Evolutionary conservation across 768 basidiomycete species (phyloP).

Genomic region (Russula dissimulans): DNA sequence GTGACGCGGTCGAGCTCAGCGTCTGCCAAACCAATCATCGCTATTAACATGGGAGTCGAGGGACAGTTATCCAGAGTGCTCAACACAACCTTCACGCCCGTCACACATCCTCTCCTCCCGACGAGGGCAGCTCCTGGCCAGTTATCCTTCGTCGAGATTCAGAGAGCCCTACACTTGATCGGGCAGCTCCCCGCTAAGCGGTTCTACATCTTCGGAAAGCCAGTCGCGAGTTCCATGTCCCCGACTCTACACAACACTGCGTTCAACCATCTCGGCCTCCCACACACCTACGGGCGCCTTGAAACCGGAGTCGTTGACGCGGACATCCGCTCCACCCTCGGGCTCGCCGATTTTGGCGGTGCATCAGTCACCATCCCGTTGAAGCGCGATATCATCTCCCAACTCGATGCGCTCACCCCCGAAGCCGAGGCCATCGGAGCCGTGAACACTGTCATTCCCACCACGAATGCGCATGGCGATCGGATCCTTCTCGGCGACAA

Average conservation of each 20-base stretch:
- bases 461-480: constrained; percentile 31
- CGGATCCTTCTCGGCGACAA: constrained; percentile 79
- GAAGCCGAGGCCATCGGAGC: constrained; percentile 86
- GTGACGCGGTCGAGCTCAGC: constrained; percentile 37
- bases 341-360: constrained; percentile 74
- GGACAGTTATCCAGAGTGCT: constrained; percentile 90
- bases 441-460: constrained; percentile 84
- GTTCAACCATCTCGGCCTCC: constrained; percentile 72
- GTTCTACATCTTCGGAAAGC: constrained; percentile 85
- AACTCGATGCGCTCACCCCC: constrained; percentile 69
- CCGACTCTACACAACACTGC: constrained; percentile 90
- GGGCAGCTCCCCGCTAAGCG: constrained; percentile 65
- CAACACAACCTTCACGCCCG: constrained; percentile 78
- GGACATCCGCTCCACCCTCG: constrained; percentile 53
- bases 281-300: constrained; percentile 69
- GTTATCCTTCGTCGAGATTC: constrained; percentile 79
- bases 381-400: constrained; percentile 83
- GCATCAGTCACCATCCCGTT: constrained; percentile 95
- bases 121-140: constrained; percentile 89
- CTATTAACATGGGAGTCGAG: constrained; percentile 85
- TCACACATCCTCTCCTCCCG: constrained; percentile 85
- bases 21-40: constrained; percentile 73
- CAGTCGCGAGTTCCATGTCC: constrained; percentile 84
- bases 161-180: constrained; percentile 68
- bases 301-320: constrained; percentile 64